Evolutionary conservation across 2,329 filamentous ascomycete genomes (phyloP).

Genomic region (Eutypa lata): DNA sequence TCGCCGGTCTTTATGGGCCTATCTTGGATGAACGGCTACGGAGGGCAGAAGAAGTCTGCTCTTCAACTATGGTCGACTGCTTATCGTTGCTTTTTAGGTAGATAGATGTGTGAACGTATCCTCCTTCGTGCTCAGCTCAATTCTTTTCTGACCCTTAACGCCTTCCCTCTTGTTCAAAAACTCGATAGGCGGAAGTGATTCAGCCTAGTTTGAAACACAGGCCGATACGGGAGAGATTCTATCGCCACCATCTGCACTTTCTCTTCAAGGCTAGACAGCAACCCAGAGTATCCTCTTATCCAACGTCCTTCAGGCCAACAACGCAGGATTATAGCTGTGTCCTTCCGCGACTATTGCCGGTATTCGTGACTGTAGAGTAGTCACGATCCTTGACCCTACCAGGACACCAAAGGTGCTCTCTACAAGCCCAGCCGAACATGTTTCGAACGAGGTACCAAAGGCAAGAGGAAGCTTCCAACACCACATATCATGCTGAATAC

Average conservation of each 20-base stretch:
- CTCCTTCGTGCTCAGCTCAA: constrained; percentile 15
- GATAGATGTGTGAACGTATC: constrained; percentile 18
- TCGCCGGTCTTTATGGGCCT: constrained; percentile 41
- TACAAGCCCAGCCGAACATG: neutral
- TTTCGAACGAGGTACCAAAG: neutral
- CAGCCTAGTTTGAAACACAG: constrained; percentile 23
- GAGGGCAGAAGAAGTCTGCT: constrained; percentile 36
- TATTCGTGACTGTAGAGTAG: neutral
- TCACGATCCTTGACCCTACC: neutral
- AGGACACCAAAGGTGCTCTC: neutral
- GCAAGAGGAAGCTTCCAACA: constrained; percentile 12
- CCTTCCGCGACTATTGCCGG: neutral
- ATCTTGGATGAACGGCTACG: constrained; percentile 46
- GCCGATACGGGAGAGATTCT: constrained; percentile 20
- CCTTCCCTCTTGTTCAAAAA: constrained; percentile 17
- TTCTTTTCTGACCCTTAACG: constrained; percentile 18
- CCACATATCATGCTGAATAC: constrained; percentile 8
- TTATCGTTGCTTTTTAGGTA: constrained; percentile 25
- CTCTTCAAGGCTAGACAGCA: constrained; percentile 19
- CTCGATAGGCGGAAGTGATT: constrained; percentile 18
- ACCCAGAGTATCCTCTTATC: constrained; percentile 21
- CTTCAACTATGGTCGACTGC: constrained; percentile 31
- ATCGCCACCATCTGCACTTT: constrained; percentile 15
- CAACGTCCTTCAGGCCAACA: constrained; percentile 13
- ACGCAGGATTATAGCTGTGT: neutral